Evolutionary conservation across 1,139 yeast species (phyloP).

Genomic region (Debaryomyces nepalensis): DNA sequence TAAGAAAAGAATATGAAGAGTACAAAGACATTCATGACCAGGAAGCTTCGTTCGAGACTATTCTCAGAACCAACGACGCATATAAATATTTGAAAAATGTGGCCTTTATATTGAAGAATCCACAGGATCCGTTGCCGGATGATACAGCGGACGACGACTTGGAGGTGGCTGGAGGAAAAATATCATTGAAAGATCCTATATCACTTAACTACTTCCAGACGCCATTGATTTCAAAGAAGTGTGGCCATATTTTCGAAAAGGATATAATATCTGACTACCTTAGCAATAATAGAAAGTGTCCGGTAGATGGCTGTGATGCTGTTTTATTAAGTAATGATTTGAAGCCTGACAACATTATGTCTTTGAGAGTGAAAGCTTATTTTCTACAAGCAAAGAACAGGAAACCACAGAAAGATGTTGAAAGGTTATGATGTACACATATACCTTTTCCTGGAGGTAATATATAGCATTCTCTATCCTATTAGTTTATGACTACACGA

Average conservation of each 20-base stretch:
- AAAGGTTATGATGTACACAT: slow-evolving; percentile 11
- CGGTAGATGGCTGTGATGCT: slow-evolving; percentile 53
- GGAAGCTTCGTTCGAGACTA: slow-evolving; percentile 10
- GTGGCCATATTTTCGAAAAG: slow-evolving; percentile 67
- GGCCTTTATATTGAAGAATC: slow-evolving; percentile 37
- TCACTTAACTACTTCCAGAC: slow-evolving; percentile 52
- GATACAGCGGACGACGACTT: slow-evolving; percentile 54
- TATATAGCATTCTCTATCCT: not conserved
- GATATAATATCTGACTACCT: slow-evolving; percentile 43
- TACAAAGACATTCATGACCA: slow-evolving; percentile 7
- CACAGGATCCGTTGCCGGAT: slow-evolving; percentile 49
- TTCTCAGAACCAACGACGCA: slow-evolving; percentile 14
- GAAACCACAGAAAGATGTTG: slow-evolving; percentile 11
- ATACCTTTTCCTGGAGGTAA: not conserved
- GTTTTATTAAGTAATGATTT: slow-evolving; percentile 34
- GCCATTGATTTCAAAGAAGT: slow-evolving; percentile 58
- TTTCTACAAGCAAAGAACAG: slow-evolving; percentile 18
- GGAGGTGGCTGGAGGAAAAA: slow-evolving; percentile 67
- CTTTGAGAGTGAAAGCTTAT: slow-evolving; percentile 49
- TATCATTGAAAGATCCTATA: slow-evolving; percentile 68
- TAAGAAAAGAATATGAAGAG: slow-evolving; percentile 13
- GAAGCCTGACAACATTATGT: slow-evolving; percentile 52
- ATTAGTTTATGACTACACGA: not conserved
- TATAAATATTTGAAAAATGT: slow-evolving; percentile 34
- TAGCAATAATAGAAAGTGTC: slow-evolving; percentile 37